These are phyloP conservation scores for Scheffersomyces lignicola DNA, from an alignment of 1,139 yeast species.

Conservation along the genomic window DNA sequence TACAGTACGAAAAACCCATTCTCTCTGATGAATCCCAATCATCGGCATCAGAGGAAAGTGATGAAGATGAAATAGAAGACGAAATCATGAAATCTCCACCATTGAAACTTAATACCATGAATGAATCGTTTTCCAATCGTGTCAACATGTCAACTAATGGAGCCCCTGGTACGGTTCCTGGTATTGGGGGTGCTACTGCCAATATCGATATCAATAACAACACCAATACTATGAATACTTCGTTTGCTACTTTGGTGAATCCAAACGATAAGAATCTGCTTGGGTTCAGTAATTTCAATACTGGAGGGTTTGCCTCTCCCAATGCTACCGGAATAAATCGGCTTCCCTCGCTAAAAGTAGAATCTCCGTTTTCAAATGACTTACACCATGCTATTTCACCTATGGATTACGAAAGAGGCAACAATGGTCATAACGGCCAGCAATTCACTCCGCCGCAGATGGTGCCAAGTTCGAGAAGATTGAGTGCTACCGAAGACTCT, in stretches of 20 bases:
- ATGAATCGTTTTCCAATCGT: slow-evolving; percentile 15
- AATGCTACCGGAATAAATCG: slow-evolving; percentile 15
- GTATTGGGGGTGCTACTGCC: neutral
- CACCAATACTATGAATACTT: no score
- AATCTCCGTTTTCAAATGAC: slow-evolving; percentile 31
- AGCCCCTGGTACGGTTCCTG: neutral
- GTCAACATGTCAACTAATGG: slow-evolving; percentile 5
- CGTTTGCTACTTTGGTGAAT: no score
- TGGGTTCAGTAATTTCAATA: slow-evolving; percentile 9
- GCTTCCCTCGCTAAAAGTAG: slow-evolving; percentile 19
- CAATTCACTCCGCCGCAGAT: neutral
- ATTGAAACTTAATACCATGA: slow-evolving; percentile 28
- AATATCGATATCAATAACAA: neutral
- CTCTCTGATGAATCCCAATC: slow-evolving; percentile 5
- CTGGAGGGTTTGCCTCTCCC: slow-evolving; percentile 30
- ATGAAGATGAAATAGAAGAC: slow-evolving; percentile 26
- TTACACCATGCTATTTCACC: slow-evolving; percentile 21
- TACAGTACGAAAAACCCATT: slow-evolving; percentile 19
- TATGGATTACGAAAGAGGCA: slow-evolving; percentile 17
- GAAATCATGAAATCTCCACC: slow-evolving; percentile 26
- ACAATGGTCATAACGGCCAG: slow-evolving; percentile 11
- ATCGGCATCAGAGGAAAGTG: slow-evolving; percentile 29
- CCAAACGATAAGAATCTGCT: slow-evolving; percentile 1
- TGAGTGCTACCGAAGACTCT: slow-evolving; percentile 5
- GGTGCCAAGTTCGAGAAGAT: neutral